Evolutionary conservation across 768 basidiomycete species (phyloP).

Genomic region (Lentinula lateritia): DNA sequence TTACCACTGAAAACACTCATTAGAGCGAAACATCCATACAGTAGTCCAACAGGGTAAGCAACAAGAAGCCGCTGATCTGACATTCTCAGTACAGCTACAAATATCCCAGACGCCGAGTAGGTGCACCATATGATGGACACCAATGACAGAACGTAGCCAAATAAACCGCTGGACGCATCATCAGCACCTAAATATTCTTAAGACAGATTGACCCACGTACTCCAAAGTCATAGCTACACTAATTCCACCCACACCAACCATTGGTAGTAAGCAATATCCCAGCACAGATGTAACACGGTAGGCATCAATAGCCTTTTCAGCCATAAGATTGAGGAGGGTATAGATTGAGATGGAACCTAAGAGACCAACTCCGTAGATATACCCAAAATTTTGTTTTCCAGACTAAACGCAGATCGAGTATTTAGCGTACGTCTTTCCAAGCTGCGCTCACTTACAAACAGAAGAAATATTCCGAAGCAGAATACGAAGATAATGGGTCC

Average conservation of each 20-base stretch:
- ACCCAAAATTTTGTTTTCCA: constrained; percentile 97
- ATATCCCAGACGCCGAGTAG: constrained; percentile 91
- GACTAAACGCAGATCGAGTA: constrained; percentile 48
- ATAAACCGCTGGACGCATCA: constrained; percentile 50
- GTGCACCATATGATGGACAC: constrained; percentile 95
- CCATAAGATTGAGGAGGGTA: constrained; percentile 95
- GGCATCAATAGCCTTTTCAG: constrained; percentile 89
- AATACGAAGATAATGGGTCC: constrained; percentile 95
- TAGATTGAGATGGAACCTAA: constrained; percentile 91
- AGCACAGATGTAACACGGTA: constrained; percentile 93
- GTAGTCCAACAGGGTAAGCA: constrained; percentile 90
- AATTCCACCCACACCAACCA: constrained; percentile 90
- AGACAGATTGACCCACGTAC: constrained; percentile 42
- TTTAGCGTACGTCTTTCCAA: neutral
- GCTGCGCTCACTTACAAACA: constrained; percentile 62
- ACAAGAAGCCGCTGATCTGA: constrained; percentile 92
- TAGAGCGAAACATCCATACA: constrained; percentile 92
- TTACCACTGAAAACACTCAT: constrained; percentile 79
- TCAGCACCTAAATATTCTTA: constrained; percentile 1
- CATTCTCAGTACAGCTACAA: constrained; percentile 93
- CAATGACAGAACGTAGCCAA: constrained; percentile 81
- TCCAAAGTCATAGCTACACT: constrained; percentile 86
- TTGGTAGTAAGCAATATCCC: constrained; percentile 93
- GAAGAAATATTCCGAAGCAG: constrained; percentile 87
- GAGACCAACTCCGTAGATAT: constrained; percentile 97